Evolutionary conservation across 306 rosid genomes (phyloP), one percentile per base, ranked within the genome.

Genomic region (Quercus wislizeni): DNA sequence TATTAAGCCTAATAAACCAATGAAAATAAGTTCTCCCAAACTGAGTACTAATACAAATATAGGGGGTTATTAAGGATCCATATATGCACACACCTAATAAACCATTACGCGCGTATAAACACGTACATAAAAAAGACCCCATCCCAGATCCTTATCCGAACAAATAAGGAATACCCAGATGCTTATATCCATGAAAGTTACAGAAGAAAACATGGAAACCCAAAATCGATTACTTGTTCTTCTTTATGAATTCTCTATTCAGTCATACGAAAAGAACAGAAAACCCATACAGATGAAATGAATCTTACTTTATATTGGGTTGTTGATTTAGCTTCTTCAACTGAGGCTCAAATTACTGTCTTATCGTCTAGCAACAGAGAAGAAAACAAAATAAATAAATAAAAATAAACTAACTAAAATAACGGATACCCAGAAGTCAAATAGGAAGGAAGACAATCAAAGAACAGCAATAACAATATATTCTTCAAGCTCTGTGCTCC

Each of bases 81-180:
- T 13, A 20, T 20, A 31, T 8, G 43, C 63, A 71, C 38, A 18
- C 12, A 20, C 27, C 5, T 63, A 63, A 63, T 5, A 63, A 58
- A 63, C 43, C 43, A 63, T 17, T 64, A 31, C 71, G 3, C 8
- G 23, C 7, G 2, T 19, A 19, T 18, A 33, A 11, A 35, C 49
- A 8, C 72, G 9, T 33, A 3, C 17, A 4, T 27, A 63, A 28
- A 62, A 8, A 62, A 62, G 19, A 5, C 11, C 38, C 3, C 38
- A 28, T 5, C 69, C 19, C 68, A 55, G 11, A 62, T 33, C 46
- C 70, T 35, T 46, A 68, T 69, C 25, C 64, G 35, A 79, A 41
- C 74, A 75, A 51, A 51, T 55, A 51, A 56, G 65, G 33, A 74
- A 27, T 67, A 65, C 72, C 76, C 49, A 55, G 15, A 10, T 62